A percentile compares a stretch with the other conserved stretches of the same genome.
phyloP scores from a whole-genome alignment of 2,329 filamentous ascomycete genomes.

The Cladosporium sp. region DNA sequence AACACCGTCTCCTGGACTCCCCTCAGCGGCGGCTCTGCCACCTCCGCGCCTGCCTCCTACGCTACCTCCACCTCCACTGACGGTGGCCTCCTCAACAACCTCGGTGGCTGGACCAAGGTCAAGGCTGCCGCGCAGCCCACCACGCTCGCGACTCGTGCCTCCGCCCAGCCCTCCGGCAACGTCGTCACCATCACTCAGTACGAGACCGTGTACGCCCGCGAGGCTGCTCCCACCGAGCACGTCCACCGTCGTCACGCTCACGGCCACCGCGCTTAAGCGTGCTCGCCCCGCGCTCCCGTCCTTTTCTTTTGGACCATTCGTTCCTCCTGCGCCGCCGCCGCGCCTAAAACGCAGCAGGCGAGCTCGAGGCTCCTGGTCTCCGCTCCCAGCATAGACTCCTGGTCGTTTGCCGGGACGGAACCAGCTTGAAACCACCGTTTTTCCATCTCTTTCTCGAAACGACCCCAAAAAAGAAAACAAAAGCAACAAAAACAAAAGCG shows the following conservation, averaged over 20 bases:
- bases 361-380: neutral
- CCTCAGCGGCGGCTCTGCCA: neutral
- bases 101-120: neutral
- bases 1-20: constrained; percentile 8
- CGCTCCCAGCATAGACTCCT: neutral
- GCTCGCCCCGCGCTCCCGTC: neutral
- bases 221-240: constrained; percentile 8
- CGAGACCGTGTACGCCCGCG: constrained; percentile 5
- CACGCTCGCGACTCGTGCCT: constrained; percentile 9
- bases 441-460: constrained; percentile 4
- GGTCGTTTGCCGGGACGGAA: neutral
- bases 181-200: constrained; percentile 3
- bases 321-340: constrained; percentile 7
- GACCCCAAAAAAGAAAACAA: constrained; percentile 1
- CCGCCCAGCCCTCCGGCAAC: constrained; percentile 1
- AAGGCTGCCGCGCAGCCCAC: constrained; percentile 3
- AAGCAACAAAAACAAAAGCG: neutral
- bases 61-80: neutral
- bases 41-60: neutral
- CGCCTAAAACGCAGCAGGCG: neutral
- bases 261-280: constrained; percentile 1
- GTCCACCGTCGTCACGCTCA: constrained; percentile 4
- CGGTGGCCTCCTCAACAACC: neutral
- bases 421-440: neutral
- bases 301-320: constrained; percentile 1